A percentile compares a stretch with the other conserved stretches of the same genome.
phyloP scores from a whole-genome alignment of 2,329 filamentous ascomycete species.

The Ambrosiella beaveri region DNA sequence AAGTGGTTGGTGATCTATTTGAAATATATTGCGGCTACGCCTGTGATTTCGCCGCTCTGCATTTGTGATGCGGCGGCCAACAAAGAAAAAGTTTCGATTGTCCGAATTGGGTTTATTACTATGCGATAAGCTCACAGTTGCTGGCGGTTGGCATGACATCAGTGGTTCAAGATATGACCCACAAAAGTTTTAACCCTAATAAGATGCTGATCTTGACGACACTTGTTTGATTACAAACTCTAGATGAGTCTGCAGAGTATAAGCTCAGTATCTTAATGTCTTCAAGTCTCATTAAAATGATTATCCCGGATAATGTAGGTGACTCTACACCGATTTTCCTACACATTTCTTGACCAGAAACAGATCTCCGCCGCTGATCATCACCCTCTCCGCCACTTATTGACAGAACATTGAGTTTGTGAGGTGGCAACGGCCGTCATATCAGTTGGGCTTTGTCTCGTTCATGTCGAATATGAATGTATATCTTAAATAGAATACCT shows the following conservation, averaged over 20 bases:
- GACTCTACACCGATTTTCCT: not conserved
- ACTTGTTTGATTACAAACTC: not conserved
- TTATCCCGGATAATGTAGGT: too few relatives aligned
- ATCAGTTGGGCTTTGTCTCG: too few relatives aligned
- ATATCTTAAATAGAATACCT: too few relatives aligned
- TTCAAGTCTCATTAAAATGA: too few relatives aligned
- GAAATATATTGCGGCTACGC: not conserved
- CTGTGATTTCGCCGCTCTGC: not conserved
- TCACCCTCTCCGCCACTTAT: not conserved
- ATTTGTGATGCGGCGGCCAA: not conserved
- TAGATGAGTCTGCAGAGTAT: not conserved
- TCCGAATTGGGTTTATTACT: not conserved
- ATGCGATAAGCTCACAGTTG: not conserved
- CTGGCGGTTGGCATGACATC: not conserved
- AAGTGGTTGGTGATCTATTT: not conserved
- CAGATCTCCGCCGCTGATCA: not conserved
- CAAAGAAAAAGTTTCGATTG: conserved; percentile 2
- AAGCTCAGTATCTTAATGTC: not conserved
- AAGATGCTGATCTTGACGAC: not conserved
- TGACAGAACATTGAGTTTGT: not conserved
- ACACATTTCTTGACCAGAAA: not conserved
- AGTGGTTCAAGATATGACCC: not conserved
- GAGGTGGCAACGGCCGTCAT: not conserved
- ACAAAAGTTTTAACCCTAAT: not conserved
- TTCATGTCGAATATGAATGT: too few relatives aligned